Base-by-base conservation (phyloP, 805 yeast genomes). In the Candida piceae region DNA sequence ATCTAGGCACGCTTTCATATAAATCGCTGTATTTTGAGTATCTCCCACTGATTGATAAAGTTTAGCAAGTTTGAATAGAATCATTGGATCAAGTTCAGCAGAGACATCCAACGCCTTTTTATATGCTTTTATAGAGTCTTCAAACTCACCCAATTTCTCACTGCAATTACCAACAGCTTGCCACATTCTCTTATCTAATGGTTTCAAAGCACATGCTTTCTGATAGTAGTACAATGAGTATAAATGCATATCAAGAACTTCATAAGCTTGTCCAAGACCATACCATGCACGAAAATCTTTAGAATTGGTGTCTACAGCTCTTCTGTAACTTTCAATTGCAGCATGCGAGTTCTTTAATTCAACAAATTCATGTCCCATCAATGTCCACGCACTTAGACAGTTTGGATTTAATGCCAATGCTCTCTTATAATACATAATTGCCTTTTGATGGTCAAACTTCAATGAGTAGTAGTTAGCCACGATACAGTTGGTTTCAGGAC, bases 341-440 rank as follows among this genome's bases (percentile, higher is more conserved):
- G 97, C 97, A 60, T 93, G 96, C 1, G 96, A 83, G 62, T 93
- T 93, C 54, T 90, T 89, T 50, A 93, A 70, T 58, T 93, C 99
- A 12, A 93, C 95, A 64, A 86, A 93, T 63, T 93, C 99, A 61
- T 93, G 99, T 9, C 99, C 99, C 96, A 93, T 88, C 40, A 93
- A 67, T 0, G 97, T 93, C 97, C 97, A 93, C 0, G 97, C 97
- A 44, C 87, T 77, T 15, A 88, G 66, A 49, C 94, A 86, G 48
- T 77, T 77, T 42, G 83, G 76, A 55, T 88, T 84, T 41, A 93
- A 67, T 0, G 85, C 76, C 26, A 93, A 65, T 0, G 98, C 98
- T 38, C 97, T 71, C 49, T 87, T 82, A 55, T 89, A 93, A 61
- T 87, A 88, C 78, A 83, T 78, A 42, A 93, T 86, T 0, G 99